A percentile compares a stretch with the other conserved stretches of the same genome.
These are phyloP conservation scores for Alternaria sp. DNA, from an alignment of 2,329 filamentous ascomycete genomes.

Conservation along the genomic window DNA sequence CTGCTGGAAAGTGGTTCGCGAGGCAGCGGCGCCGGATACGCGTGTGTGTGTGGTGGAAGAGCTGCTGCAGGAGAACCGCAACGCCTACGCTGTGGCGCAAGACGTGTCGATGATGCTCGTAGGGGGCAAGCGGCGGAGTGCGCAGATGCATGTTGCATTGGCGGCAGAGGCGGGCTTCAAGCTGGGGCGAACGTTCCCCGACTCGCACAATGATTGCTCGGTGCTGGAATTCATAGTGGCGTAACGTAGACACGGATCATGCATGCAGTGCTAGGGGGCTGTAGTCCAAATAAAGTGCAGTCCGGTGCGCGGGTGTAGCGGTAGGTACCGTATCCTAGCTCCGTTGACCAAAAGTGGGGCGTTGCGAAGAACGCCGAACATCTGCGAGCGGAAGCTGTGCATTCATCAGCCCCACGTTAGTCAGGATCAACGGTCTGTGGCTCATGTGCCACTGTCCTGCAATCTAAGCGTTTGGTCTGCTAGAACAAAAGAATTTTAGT, in stretches of 20 bases:
- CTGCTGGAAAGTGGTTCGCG: background rate
- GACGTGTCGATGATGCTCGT: conserved; percentile 3
- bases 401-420: too few species aligned
- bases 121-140: conserved; percentile 3
- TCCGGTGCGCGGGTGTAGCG: too few species aligned
- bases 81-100: background rate
- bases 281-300: too few species aligned
- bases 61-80: conserved; percentile 1
- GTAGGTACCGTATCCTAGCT: too few species aligned
- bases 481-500: too few species aligned
- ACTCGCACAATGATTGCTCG: conserved; percentile 4
- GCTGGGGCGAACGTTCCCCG: background rate
- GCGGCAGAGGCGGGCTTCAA: conserved; percentile 2
- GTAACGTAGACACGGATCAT: background rate
- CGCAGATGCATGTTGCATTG: conserved; percentile 1
- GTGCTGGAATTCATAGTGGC: conserved; percentile 1
- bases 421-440: too few species aligned
- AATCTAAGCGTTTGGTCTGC: too few species aligned
- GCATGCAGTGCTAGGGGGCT: too few species aligned
- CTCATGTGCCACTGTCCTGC: too few species aligned
- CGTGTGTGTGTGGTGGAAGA: conserved; percentile 1
- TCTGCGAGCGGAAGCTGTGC: too few species aligned
- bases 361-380: too few species aligned
- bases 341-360: too few species aligned
- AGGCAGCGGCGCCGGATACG: background rate